A percentile compares a stretch with the other conserved stretches of the same genome.
phyloP scores from a whole-genome alignment of 1,139 yeast genomes.

The Yamadazyma siamensis region DNA sequence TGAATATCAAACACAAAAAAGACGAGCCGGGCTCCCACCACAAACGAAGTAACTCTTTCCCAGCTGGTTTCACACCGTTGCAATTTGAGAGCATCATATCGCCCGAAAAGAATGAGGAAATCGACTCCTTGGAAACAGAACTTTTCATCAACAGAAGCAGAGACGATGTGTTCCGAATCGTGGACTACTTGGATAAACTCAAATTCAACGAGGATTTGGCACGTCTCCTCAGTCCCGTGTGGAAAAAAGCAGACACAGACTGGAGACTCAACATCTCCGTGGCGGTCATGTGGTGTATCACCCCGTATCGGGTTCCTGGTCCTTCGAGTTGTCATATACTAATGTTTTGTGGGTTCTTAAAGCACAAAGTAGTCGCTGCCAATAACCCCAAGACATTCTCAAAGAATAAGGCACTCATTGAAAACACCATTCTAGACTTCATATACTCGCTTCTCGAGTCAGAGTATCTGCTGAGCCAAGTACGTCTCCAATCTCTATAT shows the following conservation, averaged over 20 bases:
- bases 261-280: slow-evolving; percentile 43
- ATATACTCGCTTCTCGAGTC: slow-evolving; percentile 28
- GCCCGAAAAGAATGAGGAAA: slow-evolving; percentile 6
- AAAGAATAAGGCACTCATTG: slow-evolving; percentile 41
- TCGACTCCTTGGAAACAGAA: slow-evolving; percentile 15
- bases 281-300: slow-evolving; percentile 48
- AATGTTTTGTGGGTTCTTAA: slow-evolving; percentile 38
- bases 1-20: slow-evolving; percentile 33
- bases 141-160: slow-evolving; percentile 25
- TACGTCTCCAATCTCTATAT: slow-evolving; percentile 35
- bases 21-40: slow-evolving; percentile 54
- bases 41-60: slow-evolving; percentile 12
- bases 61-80: slow-evolving; percentile 8
- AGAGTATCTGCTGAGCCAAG: slow-evolving; percentile 24
- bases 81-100: slow-evolving; percentile 8
- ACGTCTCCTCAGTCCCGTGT: slow-evolving; percentile 24
- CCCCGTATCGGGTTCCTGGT: slow-evolving; percentile 32
- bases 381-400: slow-evolving; percentile 20
- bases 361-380: slow-evolving; percentile 28
- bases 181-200: slow-evolving; percentile 32
- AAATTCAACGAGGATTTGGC: slow-evolving; percentile 32
- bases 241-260: slow-evolving; percentile 7
- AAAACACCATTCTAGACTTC: slow-evolving; percentile 45
- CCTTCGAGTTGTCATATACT: slow-evolving; percentile 31
- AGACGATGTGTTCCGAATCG: slow-evolving; percentile 31